These are phyloP conservation scores for Candida parachauliodes DNA, from an alignment of 805 yeast species.

Conservation along the genomic window DNA sequence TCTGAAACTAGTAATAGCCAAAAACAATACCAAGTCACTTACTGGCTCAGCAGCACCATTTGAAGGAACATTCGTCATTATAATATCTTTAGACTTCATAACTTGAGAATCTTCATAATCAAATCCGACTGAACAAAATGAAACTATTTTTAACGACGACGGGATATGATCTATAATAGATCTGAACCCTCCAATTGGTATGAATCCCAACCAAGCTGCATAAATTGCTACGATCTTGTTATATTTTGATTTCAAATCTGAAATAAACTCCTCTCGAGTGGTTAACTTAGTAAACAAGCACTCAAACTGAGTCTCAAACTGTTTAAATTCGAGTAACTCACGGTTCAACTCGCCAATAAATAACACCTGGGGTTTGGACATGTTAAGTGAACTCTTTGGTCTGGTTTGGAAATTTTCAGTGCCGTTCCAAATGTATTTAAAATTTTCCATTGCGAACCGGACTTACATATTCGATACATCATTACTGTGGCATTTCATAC, in stretches of 20 bases:
- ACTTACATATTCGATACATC: too few relatives aligned
- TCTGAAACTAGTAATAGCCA: slow-evolving; percentile 59
- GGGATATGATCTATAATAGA: slow-evolving; percentile 45
- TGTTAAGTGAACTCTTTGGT: background rate
- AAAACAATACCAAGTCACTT: slow-evolving; percentile 64
- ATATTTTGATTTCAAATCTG: slow-evolving; percentile 39
- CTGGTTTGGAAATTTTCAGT: too few relatives aligned
- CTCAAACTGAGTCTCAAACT: slow-evolving; percentile 37
- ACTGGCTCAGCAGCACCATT: slow-evolving; percentile 64
- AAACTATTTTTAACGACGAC: slow-evolving; percentile 40
- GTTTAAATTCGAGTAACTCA: slow-evolving; percentile 42
- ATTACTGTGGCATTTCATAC: too few relatives aligned
- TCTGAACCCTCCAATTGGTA: slow-evolving; percentile 48
- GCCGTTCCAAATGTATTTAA: too few relatives aligned
- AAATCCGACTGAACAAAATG: slow-evolving; percentile 56
- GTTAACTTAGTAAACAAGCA: slow-evolving; percentile 38
- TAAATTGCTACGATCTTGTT: slow-evolving; percentile 49
- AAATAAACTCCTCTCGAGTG: slow-evolving; percentile 37
- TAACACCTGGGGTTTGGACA: slow-evolving; percentile 37
- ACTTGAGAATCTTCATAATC: slow-evolving; percentile 46
- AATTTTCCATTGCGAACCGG: background rate
- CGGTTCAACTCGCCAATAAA: slow-evolving; percentile 50
- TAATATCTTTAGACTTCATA: slow-evolving; percentile 41
- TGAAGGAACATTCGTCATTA: slow-evolving; percentile 55
- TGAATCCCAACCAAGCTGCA: slow-evolving; percentile 58